Conservation (phyloP, 2,329 filamentous ascomycete species). For the Parasarocladium wereldwijsianum region DNA sequence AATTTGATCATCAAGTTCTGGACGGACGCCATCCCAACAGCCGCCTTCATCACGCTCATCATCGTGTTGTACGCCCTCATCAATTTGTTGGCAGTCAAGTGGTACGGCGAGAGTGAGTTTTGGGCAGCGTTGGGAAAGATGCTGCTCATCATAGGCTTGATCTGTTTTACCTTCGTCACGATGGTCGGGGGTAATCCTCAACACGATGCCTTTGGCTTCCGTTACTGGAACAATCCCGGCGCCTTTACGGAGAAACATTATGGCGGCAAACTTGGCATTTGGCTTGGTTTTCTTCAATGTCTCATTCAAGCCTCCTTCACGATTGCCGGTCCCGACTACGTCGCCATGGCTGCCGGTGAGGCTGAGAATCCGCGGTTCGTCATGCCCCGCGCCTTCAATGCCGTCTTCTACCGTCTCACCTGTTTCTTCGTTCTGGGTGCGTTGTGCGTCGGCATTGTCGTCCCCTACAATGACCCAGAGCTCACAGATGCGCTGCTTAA, state of each 20-base stretch:
- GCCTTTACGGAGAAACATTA: constrained; percentile 54
- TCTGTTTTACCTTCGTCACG: constrained; percentile 65
- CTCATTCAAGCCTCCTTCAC: constrained; percentile 57
- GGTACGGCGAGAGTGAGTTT: constrained; percentile 68
- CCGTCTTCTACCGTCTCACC: constrained; percentile 65
- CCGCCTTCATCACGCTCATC: constrained; percentile 44
- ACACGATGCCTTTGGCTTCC: constrained; percentile 58
- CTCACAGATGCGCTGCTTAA: constrained; percentile 44
- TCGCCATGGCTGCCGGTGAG: constrained; percentile 56
- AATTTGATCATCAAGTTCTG: constrained; percentile 49
- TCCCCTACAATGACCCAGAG: constrained; percentile 52
- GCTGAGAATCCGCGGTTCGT: constrained; percentile 54
- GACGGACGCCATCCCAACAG: constrained; percentile 44
- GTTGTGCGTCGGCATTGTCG: constrained; percentile 55
- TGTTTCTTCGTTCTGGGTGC: constrained; percentile 64
- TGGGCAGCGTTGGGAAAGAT: constrained; percentile 59
- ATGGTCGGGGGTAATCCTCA: constrained; percentile 74
- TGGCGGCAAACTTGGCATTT: constrained; percentile 51
- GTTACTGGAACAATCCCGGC: constrained; percentile 50
- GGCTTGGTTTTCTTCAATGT: constrained; percentile 63
- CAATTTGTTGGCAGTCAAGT: constrained; percentile 60
- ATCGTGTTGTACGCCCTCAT: constrained; percentile 33
- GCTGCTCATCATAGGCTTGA: constrained; percentile 53
- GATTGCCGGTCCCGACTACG: constrained; percentile 53
- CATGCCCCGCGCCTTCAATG: constrained; percentile 62